These are phyloP conservation scores for Geosmithia morbida DNA, from an alignment of 2,329 filamentous ascomycete species.

Conservation along the genomic window DNA sequence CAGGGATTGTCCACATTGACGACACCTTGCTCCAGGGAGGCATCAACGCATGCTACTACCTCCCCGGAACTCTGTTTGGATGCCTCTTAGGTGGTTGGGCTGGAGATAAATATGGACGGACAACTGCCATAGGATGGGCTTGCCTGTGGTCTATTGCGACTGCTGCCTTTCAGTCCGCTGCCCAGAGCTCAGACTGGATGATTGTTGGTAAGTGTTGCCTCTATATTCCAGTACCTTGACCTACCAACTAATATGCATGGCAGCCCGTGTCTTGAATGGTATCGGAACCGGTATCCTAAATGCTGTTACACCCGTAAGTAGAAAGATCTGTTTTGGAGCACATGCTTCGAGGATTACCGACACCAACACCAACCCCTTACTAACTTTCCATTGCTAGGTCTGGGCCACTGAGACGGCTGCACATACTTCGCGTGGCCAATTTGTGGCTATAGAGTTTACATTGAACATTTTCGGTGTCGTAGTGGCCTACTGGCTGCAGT, in stretches of 20 bases:
- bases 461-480: conserved; percentile 60
- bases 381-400: conserved; percentile 11
- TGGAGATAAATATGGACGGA: conserved; percentile 47
- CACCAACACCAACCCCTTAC: background rate
- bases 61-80: conserved; percentile 42
- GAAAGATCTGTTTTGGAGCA: too few species aligned
- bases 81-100: conserved; percentile 48
- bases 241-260: background rate
- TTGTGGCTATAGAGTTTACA: conserved; percentile 59
- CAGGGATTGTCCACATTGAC: conserved; percentile 39
- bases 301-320: conserved; percentile 45
- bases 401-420: conserved; percentile 59
- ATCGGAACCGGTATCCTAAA: conserved; percentile 58
- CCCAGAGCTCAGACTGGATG: conserved; percentile 51
- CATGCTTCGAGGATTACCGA: background rate
- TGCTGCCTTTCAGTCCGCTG: conserved; percentile 49
- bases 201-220: conserved; percentile 46
- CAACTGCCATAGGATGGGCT: conserved; percentile 47
- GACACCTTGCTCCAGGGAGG: conserved; percentile 22
- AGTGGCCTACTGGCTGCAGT: conserved; percentile 42
- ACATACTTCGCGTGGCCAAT: conserved; percentile 52
- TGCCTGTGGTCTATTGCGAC: conserved; percentile 43
- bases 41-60: conserved; percentile 26
- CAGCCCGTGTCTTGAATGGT: conserved; percentile 29
- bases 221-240: background rate